A percentile compares a stretch with the other conserved stretches of the same genome.
phyloP scores from a whole-genome alignment of 2,329 filamentous ascomycete species.

The Xylariomycetidae sp. region DNA sequence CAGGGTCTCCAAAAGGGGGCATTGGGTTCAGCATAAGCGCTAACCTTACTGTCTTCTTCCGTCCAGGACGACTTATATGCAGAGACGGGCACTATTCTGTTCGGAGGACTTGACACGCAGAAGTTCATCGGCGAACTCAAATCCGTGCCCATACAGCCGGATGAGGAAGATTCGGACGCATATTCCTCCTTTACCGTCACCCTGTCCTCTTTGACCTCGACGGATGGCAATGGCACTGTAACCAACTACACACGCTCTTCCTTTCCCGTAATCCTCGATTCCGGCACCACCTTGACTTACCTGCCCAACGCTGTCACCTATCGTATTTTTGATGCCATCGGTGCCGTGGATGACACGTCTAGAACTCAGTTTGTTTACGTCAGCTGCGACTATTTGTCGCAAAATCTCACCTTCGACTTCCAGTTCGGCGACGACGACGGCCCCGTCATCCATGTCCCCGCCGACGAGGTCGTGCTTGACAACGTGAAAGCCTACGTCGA shows the following conservation, averaged over 20 bases:
- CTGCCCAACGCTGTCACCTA: constrained; percentile 48
- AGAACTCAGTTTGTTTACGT: constrained; percentile 35
- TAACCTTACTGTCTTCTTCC: too few species aligned
- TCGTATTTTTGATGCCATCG: constrained; percentile 32
- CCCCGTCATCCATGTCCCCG: constrained; percentile 27
- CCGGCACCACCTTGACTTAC: constrained; percentile 61
- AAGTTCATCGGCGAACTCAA: constrained; percentile 58
- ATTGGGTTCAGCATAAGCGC: too few species aligned
- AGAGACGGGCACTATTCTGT: constrained; percentile 59
- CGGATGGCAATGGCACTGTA: constrained; percentile 26
- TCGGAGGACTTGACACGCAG: constrained; percentile 64
- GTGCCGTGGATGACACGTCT: constrained; percentile 32
- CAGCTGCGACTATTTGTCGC: constrained; percentile 33
- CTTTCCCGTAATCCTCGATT: constrained; percentile 59
- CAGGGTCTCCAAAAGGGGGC: too few species aligned
- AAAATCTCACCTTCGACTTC: constrained; percentile 31
- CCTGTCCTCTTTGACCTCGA: constrained; percentile 33
- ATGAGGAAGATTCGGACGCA: constrained; percentile 33
- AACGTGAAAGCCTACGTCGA: constrained; percentile 24
- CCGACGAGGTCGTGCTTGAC: constrained; percentile 35
- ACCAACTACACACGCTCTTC: constrained; percentile 19
- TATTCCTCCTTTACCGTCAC: constrained; percentile 36
- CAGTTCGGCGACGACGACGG: constrained; percentile 34
- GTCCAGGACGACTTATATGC: constrained; percentile 47
- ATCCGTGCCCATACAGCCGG: constrained; percentile 49